phyloP scores from a whole-genome alignment of 208 protist genomes.

The Plasmodiophora brassicae region DNA sequence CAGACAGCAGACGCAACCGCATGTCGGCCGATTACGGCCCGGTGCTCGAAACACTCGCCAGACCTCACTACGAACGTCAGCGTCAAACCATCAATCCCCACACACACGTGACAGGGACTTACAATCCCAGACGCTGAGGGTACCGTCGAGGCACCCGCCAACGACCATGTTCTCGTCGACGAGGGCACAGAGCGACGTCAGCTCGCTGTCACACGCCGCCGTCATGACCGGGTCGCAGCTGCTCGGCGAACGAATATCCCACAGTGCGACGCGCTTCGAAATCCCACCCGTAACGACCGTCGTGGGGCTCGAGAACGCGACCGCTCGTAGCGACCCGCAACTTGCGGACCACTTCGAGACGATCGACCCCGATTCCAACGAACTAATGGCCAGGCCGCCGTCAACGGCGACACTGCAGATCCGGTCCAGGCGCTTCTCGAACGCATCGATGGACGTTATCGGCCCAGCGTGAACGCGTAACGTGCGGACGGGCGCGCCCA shows the following conservation, averaged over 20 bases:
- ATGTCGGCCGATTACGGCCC: background rate
- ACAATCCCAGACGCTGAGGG: constrained; percentile 8
- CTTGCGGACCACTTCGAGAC: background rate
- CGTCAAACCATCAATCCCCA: too few species aligned
- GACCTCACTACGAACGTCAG: too few species aligned
- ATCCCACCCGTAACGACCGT: background rate
- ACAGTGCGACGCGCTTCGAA: background rate
- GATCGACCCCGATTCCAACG: background rate
- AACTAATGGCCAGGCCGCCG: background rate
- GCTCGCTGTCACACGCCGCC: background rate
- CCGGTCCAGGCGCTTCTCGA: background rate
- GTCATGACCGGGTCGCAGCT: background rate
- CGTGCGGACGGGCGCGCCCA: background rate
- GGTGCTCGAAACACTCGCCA: background rate
- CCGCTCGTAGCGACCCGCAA: background rate
- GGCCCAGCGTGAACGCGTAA: background rate
- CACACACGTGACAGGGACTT: too few species aligned
- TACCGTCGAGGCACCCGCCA: background rate
- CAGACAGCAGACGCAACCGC: background rate
- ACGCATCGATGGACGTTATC: background rate
- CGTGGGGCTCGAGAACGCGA: background rate
- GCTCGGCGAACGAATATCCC: background rate
- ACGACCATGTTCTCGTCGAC: background rate
- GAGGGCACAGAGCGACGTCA: background rate
- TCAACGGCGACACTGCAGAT: background rate